Percentiles rank a stretch among this genome's conserved stretches.
These are phyloP conservation scores for Hyphodiscus sp. DNA, from an alignment of 2,329 filamentous ascomycete genomes.

Conservation along the genomic window DNA sequence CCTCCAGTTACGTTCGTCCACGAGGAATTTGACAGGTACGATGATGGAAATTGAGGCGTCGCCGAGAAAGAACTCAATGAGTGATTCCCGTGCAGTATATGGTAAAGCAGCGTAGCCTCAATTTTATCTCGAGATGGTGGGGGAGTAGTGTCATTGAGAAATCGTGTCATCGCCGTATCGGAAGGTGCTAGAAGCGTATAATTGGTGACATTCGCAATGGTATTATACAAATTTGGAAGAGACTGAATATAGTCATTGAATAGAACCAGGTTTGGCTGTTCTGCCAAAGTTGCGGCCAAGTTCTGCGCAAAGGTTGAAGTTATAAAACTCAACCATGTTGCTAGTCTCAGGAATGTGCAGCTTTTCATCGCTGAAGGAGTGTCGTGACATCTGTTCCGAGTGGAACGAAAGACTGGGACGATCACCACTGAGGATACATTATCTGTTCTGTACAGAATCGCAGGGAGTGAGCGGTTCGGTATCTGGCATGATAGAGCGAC, in stretches of 20 bases:
- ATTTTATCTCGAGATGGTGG: conserved; percentile 5
- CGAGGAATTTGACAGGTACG: conserved; percentile 8
- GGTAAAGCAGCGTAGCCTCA: conserved; percentile 16
- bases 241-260: conserved; percentile 1
- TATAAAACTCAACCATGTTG: no score
- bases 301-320: no score
- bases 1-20: conserved; percentile 21
- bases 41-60: conserved; percentile 14
- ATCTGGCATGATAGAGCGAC: no score
- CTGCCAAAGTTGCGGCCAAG: no score
- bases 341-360: no score
- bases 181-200: conserved; percentile 7
- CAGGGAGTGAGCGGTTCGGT: no score
- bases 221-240: not conserved
- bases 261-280: no score
- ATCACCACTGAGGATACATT: no score
- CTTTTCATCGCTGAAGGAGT: no score
- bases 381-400: no score
- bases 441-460: no score
- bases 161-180: conserved; percentile 8
- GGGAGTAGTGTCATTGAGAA: conserved; percentile 6
- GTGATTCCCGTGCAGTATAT: conserved; percentile 15
- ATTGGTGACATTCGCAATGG: not conserved
- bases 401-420: no score
- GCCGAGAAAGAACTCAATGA: conserved; percentile 11